Percentiles rank a stretch among this genome's conserved stretches.
These are phyloP conservation scores for Tritrichomonas musculus DNA, from an alignment of 208 protist genomes.

Conservation along the genomic window DNA sequence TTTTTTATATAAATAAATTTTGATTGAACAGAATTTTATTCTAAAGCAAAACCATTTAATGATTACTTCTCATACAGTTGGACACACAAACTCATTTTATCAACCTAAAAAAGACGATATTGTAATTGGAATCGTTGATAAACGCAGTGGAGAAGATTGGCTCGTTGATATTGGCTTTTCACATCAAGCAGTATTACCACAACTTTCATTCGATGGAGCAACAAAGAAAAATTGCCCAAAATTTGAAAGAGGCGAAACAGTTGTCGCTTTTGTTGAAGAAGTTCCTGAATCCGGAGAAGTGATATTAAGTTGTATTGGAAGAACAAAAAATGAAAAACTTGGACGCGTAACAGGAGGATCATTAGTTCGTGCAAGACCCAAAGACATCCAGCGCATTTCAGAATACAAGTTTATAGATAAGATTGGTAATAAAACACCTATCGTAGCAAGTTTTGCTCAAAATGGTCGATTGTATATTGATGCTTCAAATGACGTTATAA, in stretches of 20 bases:
- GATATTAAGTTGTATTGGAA: not conserved
- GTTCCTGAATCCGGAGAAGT: constrained; percentile 8
- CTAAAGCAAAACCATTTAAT: too few relatives aligned
- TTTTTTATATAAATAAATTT: too few relatives aligned
- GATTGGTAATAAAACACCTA: not conserved
- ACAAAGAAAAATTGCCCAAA: not conserved
- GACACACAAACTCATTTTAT: not conserved
- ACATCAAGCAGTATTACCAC: not conserved
- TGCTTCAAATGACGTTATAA: not conserved
- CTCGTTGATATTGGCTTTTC: not conserved
- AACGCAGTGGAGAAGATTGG: not conserved
- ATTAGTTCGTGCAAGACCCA: not conserved
- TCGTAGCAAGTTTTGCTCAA: not conserved
- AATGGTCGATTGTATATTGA: not conserved
- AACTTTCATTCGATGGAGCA: not conserved
- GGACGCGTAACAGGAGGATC: not conserved
- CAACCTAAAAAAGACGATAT: not conserved
- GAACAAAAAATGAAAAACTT: not conserved
- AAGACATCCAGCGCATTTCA: not conserved
- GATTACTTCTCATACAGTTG: not conserved
- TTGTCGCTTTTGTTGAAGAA: not conserved
- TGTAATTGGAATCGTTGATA: not conserved
- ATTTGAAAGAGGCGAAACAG: not conserved
- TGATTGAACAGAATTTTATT: too few relatives aligned
- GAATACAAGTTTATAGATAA: not conserved